phyloP scores from a whole-genome alignment of 805 yeast species.

The Nakazawaea siamensis region DNA sequence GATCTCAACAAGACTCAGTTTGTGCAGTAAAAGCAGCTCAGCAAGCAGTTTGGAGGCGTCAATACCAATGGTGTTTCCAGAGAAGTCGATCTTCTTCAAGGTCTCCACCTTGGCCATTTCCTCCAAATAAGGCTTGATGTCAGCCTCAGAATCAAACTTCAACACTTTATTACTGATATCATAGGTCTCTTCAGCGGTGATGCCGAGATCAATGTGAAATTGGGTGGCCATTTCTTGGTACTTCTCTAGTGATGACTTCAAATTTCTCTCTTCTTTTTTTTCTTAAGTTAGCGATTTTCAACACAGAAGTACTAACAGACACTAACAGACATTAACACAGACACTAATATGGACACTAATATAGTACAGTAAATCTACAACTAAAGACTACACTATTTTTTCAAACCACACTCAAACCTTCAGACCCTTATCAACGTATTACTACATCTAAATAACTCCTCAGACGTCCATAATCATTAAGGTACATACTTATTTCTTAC shows the following conservation, averaged over 20 bases:
- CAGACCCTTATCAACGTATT: too few relatives aligned
- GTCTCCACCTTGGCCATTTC: constrained; percentile 34
- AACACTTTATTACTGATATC: constrained; percentile 69
- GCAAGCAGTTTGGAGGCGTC: constrained; percentile 77
- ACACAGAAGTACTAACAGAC: too few relatives aligned
- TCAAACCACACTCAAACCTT: too few relatives aligned
- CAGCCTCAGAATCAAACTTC: constrained; percentile 66
- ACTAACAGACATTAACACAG: too few relatives aligned
- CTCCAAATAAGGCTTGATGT: constrained; percentile 61
- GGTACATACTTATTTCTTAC: constrained; percentile 28
- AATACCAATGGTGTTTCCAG: constrained; percentile 93
- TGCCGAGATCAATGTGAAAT: constrained; percentile 25
- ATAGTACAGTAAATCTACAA: too few relatives aligned
- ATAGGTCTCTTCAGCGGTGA: constrained; percentile 38
- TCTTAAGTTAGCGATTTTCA: too few relatives aligned
- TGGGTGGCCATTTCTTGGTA: constrained; percentile 30
- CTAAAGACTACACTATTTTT: too few relatives aligned
- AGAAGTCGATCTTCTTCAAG: constrained; percentile 59
- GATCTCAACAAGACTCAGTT: constrained; percentile 50
- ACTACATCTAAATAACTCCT: neutral
- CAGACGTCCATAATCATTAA: neutral
- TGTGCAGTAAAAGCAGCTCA: constrained; percentile 33
- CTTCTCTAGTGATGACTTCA: too few relatives aligned
- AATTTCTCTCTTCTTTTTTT: too few relatives aligned
- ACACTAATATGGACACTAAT: too few relatives aligned